Evolutionary conservation across 2,329 filamentous ascomycete genomes (phyloP).

Genomic region (Cryphonectria parasitica): DNA sequence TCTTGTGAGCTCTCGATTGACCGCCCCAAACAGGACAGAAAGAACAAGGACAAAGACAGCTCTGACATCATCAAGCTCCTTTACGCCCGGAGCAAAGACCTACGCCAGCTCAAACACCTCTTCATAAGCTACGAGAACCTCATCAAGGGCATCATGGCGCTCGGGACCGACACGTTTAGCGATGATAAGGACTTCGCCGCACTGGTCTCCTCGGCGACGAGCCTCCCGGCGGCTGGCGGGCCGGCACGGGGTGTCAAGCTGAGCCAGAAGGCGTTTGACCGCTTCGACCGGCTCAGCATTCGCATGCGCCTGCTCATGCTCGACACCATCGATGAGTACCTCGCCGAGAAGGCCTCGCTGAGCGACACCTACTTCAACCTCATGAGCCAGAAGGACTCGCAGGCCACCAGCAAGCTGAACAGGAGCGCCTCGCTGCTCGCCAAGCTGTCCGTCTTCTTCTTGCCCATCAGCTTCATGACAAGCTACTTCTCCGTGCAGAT

Average conservation of each 20-base stretch:
- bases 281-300: conserved; percentile 63
- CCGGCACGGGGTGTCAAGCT: conserved; percentile 36
- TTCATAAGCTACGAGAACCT: conserved; percentile 65
- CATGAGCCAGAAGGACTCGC: conserved; percentile 74
- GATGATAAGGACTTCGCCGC: conserved; percentile 21
- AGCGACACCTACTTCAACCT: conserved; percentile 78
- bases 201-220: background rate
- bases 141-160: conserved; percentile 60
- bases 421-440: conserved; percentile 73
- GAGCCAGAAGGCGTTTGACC: conserved; percentile 53
- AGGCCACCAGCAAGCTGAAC: conserved; percentile 72
- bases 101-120: conserved; percentile 62
- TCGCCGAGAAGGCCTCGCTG: conserved; percentile 72
- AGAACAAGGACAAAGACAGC: conserved; percentile 44
- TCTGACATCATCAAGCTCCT: conserved; percentile 60
- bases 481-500: conserved; percentile 74
- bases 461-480: conserved; percentile 76
- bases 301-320: conserved; percentile 64
- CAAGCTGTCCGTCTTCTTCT: conserved; percentile 75
- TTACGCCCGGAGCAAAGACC: conserved; percentile 63
- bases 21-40: conserved; percentile 25
- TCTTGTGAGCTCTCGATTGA: conserved; percentile 4
- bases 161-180: conserved; percentile 39
- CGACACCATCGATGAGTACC: conserved; percentile 63
- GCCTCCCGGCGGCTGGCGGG: conserved; percentile 15